Evolutionary conservation across 2,329 filamentous ascomycete species (phyloP), one percentile per base, ranked within the genome.

Genomic region (Teratosphaeriaceae sp.): DNA sequence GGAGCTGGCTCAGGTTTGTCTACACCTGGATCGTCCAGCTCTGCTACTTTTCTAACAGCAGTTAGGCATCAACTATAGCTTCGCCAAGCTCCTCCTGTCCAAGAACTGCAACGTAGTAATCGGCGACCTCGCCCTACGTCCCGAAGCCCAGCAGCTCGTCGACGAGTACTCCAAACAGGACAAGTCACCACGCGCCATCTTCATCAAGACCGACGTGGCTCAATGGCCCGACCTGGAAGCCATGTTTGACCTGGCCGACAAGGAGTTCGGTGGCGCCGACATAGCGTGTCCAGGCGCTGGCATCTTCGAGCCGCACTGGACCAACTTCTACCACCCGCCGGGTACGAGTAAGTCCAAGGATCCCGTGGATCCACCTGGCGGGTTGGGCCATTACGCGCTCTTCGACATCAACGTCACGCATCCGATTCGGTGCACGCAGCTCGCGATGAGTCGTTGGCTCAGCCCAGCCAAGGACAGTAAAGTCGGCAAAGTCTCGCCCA

Each of bases 201-300:
- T 71, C 48, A 55, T 65, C 18, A 59, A 66, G 48, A 71, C 70
- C 1, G 65, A 74, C 50, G 73, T 76, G 3, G 67, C 62, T 4
- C 63, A 69, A 15, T 77, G 74, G 73, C 45, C 55, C 4, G 66
- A 76, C 37, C 63, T 77, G 3, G 63, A 70, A 45, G 57, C 60
- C 16, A 69, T 74, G 64, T 76, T 76, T 48, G 59, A 67, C 23
- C 64, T 69, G 11, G 72, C 73, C 3, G 65, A 70, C 44, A 56
- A 60, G 35, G 64, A 71, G 40, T 75, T 76, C 42, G 71, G 70
- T 3, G 56, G 53, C 16, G 53, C 67, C 3, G 70, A 74, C 43
- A 66, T 74, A 33, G 65, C 71, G 39, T 71, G 69, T 40, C 71
- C 71, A 0, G 70, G 71, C 15, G 71, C 71, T 2, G 71, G 71